Evolutionary conservation across 192 early-diverging fungal genomes (phyloP).

Genomic region (Linnemannia elongata): DNA sequence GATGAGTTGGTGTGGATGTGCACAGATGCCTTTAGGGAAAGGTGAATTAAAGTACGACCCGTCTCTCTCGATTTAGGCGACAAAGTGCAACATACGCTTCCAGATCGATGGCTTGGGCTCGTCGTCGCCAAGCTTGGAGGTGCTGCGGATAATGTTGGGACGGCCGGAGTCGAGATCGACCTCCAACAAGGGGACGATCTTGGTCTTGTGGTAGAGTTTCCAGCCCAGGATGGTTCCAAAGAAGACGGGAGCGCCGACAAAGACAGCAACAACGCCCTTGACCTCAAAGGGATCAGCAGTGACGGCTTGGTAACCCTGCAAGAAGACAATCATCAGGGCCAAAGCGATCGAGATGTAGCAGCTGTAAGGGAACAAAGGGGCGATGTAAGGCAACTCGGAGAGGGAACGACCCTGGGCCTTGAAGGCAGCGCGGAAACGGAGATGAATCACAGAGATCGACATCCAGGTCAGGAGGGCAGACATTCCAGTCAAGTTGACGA

Average conservation of each 20-base stretch:
- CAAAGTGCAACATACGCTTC: constrained; percentile 14
- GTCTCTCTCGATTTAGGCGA: not conserved
- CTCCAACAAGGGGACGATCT: constrained; percentile 70
- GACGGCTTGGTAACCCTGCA: constrained; percentile 72
- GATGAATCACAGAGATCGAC: constrained; percentile 83
- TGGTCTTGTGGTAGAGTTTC: constrained; percentile 74
- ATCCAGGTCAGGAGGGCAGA: constrained; percentile 86
- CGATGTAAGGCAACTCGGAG: constrained; percentile 78
- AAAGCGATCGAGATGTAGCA: constrained; percentile 78
- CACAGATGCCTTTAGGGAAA: not conserved
- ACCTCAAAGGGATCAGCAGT: constrained; percentile 66
- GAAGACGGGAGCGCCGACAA: constrained; percentile 74
- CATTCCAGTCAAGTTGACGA: constrained; percentile 77
- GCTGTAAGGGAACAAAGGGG: constrained; percentile 82
- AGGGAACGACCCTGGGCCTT: constrained; percentile 76
- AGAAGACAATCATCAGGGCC: constrained; percentile 71
- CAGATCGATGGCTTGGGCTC: not conserved
- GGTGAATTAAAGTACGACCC: not conserved
- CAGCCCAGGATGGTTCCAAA: constrained; percentile 74
- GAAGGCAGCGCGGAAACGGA: constrained; percentile 86
- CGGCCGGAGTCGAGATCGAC: constrained; percentile 70
- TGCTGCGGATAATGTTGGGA: constrained; percentile 30
- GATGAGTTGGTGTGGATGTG: not conserved
- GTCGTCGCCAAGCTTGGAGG: not conserved
- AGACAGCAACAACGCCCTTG: constrained; percentile 70